Percentiles rank a stretch among this genome's conserved stretches.
Evolutionary conservation across 768 basidiomycete species (phyloP).

Genomic region (Hypholoma sublateritium): DNA sequence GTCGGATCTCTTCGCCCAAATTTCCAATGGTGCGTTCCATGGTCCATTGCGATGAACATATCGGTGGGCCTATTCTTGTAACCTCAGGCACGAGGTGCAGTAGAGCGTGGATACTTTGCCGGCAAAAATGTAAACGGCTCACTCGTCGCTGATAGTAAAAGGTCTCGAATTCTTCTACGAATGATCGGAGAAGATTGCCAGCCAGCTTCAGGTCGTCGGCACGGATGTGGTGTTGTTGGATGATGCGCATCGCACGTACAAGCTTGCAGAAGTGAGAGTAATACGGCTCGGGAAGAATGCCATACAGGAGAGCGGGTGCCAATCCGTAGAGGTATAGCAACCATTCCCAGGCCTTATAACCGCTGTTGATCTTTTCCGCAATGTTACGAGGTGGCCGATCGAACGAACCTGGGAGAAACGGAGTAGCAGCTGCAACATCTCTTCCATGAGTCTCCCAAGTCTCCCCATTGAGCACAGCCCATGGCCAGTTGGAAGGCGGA

Average conservation of each 20-base stretch:
- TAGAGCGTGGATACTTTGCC: conserved; percentile 30
- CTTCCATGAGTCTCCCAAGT: conserved; percentile 35
- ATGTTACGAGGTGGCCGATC: conserved; percentile 40
- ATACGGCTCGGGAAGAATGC: conserved; percentile 19
- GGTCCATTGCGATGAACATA: conserved; percentile 22
- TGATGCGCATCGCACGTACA: conserved; percentile 21
- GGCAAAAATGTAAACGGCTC: conserved; percentile 32
- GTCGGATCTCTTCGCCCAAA: conserved; percentile 25
- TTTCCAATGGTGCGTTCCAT: conserved; percentile 30
- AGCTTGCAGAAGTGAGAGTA: conserved; percentile 21
- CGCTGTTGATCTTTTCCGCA: conserved; percentile 16
- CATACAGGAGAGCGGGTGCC: conserved; percentile 21
- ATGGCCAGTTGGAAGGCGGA: conserved; percentile 22
- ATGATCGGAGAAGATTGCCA: conserved; percentile 15
- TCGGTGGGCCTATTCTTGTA: conserved; percentile 19
- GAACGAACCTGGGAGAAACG: conserved; percentile 38
- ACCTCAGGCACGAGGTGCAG: conserved; percentile 26
- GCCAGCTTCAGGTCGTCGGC: too few relatives aligned
- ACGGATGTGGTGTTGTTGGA: conserved; percentile 21
- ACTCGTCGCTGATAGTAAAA: conserved; percentile 30
- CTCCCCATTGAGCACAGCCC: conserved; percentile 24
- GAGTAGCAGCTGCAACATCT: conserved; percentile 25
- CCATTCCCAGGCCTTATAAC: conserved; percentile 32
- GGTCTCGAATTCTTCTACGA: conserved; percentile 28
- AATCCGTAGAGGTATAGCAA: conserved; percentile 27